Evolutionary conservation across 2,329 filamentous ascomycete species (phyloP).

Genomic region (Phyllosticta citriasiana): DNA sequence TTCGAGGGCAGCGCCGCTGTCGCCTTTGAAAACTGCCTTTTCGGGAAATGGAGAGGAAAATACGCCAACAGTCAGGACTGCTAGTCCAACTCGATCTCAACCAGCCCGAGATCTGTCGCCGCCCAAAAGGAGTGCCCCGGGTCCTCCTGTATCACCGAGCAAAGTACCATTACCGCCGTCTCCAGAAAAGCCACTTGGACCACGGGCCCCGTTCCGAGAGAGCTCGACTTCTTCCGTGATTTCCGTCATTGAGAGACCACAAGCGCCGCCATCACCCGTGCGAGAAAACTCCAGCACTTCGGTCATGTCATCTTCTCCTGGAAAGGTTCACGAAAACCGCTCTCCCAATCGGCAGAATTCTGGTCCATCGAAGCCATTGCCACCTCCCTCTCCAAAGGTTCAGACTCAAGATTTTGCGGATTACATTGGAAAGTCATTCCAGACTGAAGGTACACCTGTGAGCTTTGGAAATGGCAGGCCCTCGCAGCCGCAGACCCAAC

Average conservation of each 20-base stretch:
- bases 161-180: constrained; percentile 37
- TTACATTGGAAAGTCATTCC: constrained; percentile 2
- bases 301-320: constrained; percentile 30
- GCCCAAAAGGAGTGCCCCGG: constrained; percentile 24
- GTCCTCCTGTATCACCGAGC: constrained; percentile 31
- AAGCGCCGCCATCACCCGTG: not conserved
- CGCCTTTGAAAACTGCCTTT: constrained; percentile 23
- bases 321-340: constrained; percentile 29
- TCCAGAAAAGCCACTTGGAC: constrained; percentile 32
- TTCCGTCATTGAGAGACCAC: not conserved
- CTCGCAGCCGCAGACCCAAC: not conserved
- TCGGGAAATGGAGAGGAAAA: constrained; percentile 26
- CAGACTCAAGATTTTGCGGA: constrained; percentile 2
- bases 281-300: constrained; percentile 32
- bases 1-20: not conserved
- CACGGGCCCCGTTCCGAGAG: constrained; percentile 17
- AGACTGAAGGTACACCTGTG: not conserved
- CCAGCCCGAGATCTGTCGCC: constrained; percentile 29
- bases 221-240: not conserved
- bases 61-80: constrained; percentile 17
- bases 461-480: not conserved
- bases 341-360: constrained; percentile 14
- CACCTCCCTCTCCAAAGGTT: not conserved
- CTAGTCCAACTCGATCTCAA: constrained; percentile 18
- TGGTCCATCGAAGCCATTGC: not conserved